A percentile compares a stretch with the other conserved stretches of the same genome.
Conservation (phyloP, 331 rosid genomes). For the Phaseolus coccineus region DNA sequence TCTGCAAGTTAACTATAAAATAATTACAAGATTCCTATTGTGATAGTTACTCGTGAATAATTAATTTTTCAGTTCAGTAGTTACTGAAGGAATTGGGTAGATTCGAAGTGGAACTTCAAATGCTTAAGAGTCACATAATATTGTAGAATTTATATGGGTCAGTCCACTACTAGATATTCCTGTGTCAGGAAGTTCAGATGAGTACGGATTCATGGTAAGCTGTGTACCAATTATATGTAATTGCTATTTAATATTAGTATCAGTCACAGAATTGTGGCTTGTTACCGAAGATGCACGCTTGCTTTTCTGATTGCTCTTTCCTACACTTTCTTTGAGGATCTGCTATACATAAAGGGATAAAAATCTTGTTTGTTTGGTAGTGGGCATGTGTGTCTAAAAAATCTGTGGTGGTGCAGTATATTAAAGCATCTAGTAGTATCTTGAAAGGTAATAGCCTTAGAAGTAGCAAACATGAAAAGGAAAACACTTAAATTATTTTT, state of each 20-base stretch:
- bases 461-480: not conserved
- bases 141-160: not conserved
- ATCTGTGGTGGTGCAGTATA: constrained; percentile 1
- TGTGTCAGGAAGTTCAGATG: not conserved
- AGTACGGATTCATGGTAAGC: not conserved
- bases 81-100: constrained; percentile 13
- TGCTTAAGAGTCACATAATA: not conserved
- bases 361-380: not conserved
- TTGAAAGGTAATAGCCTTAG: not conserved
- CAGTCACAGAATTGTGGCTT: not conserved
- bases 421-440: not conserved
- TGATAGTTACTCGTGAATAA: not conserved
- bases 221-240: constrained; percentile 11
- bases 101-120: not conserved
- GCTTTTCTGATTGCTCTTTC: not conserved
- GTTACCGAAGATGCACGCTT: constrained; percentile 4
- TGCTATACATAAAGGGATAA: not conserved
- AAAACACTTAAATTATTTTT: not conserved
- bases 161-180: not conserved
- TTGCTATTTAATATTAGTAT: not conserved
- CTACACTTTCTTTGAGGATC: constrained; percentile 16
- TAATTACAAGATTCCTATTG: not conserved
- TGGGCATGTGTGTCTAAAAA: constrained; percentile 1
- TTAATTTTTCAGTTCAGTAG: not conserved
- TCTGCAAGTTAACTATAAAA: not conserved